These are phyloP conservation scores for Lipomyces spencermartinsiae DNA, from an alignment of 805 yeast genomes.

Conservation along the genomic window DNA sequence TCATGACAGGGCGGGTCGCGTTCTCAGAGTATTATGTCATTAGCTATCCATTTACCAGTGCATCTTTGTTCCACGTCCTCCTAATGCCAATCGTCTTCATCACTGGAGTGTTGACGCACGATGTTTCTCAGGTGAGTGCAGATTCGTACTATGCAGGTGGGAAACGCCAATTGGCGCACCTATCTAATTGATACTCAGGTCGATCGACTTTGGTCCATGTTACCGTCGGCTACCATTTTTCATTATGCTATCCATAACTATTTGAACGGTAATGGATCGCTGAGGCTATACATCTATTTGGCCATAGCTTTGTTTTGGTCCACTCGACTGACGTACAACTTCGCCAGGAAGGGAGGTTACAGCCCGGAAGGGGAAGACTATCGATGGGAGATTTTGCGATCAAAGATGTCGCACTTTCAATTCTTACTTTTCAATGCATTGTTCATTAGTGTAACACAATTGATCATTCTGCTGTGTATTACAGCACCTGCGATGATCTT, in stretches of 20 bases:
- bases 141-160: background rate
- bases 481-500: slow-evolving; percentile 29
- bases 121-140: slow-evolving; percentile 31
- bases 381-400: slow-evolving; percentile 32
- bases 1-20: slow-evolving; percentile 12
- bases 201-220: slow-evolving; percentile 32
- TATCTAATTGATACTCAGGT: slow-evolving; percentile 18
- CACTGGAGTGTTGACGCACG: slow-evolving; percentile 20
- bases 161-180: background rate
- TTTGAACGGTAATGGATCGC: slow-evolving; percentile 7
- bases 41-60: slow-evolving; percentile 27
- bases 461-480: slow-evolving; percentile 27
- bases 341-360: slow-evolving; percentile 37
- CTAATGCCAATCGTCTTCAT: slow-evolving; percentile 21
- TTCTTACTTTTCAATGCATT: slow-evolving; percentile 22
- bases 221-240: slow-evolving; percentile 29
- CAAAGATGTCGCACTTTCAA: slow-evolving; percentile 15
- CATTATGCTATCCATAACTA: slow-evolving; percentile 19
- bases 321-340: slow-evolving; percentile 32
- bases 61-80: slow-evolving; percentile 19
- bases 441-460: slow-evolving; percentile 27
- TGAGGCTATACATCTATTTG: slow-evolving; percentile 17
- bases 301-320: slow-evolving; percentile 25
- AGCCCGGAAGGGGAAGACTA: slow-evolving; percentile 32
- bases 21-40: slow-evolving; percentile 14